A percentile compares a stretch with the other conserved stretches of the same genome.
Evolutionary conservation across 2,329 filamentous ascomycete genomes (phyloP).

Genomic region (Fusarium foetens): DNA sequence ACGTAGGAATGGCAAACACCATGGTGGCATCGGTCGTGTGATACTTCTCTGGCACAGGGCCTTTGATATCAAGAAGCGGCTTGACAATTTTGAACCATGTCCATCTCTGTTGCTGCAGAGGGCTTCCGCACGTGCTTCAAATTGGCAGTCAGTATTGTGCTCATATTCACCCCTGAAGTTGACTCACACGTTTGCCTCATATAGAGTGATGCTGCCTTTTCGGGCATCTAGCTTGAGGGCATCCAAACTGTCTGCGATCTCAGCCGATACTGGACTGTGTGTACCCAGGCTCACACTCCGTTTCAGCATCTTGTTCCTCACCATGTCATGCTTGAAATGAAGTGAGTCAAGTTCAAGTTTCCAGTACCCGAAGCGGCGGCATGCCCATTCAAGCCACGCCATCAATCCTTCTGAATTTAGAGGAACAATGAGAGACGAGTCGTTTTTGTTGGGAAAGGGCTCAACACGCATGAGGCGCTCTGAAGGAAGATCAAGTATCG

Average conservation of each 20-base stretch:
- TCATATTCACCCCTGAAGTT: not conserved
- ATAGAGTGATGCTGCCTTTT: constrained; percentile 34
- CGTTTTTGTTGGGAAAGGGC: not conserved
- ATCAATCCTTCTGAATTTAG: constrained; percentile 6
- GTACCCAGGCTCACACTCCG: not conserved
- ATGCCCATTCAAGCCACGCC: constrained; percentile 28
- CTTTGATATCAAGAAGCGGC: constrained; percentile 16
- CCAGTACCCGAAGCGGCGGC: constrained; percentile 34
- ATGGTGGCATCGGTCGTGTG: constrained; percentile 20
- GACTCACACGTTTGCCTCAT: constrained; percentile 37
- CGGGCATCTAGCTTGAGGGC: constrained; percentile 11
- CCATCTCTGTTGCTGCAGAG: constrained; percentile 24
- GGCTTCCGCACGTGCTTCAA: not conserved
- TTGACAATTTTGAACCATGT: constrained; percentile 42
- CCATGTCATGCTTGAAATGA: constrained; percentile 22
- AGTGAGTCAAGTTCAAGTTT: constrained; percentile 40
- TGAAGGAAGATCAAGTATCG: not conserved
- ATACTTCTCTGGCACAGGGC: constrained; percentile 2
- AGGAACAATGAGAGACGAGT: not conserved
- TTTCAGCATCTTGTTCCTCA: not conserved
- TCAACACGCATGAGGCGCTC: constrained; percentile 16
- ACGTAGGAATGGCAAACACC: constrained; percentile 36
- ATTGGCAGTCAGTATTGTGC: not conserved
- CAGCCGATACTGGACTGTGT: not conserved
- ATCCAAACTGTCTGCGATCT: not conserved